Evolutionary conservation across 768 basidiomycete species (phyloP), one percentile per base, ranked within the genome.

Genomic region (Lepiota venenata): DNA sequence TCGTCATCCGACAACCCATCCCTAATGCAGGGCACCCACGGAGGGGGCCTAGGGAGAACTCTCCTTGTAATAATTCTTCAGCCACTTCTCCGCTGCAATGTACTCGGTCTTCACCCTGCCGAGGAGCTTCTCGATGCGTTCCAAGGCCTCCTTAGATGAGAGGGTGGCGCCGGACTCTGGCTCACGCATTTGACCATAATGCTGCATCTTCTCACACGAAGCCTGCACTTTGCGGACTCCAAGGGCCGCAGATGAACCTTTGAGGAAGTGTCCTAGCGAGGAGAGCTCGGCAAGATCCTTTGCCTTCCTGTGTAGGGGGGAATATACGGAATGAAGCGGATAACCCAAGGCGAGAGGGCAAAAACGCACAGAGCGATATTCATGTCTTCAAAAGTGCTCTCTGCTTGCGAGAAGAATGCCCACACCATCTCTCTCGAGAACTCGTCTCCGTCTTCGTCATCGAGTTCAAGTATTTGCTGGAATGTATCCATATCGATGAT

Each of bases 191-290:
- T 84, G 76, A 43, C 92, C 93, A 61, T 85, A 87, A 69, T 95
- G 83, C 71, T 98, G 95, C 63, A 98, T 94, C 70, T 81, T 80
- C 69, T 93, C 93, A 74, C 96, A 98, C 21, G 87, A 85, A 14
- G 73, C 78, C 66, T 92, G 88, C 49, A 99, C 94, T 58, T 82
- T 81, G 55, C 72, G 71, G 27, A 95, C 82, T 22, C 97, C 96
- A 42, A 99, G 79, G 2, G 95, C 92, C 25, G 95, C 95, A 11
- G 94, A 96, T 2, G 95, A 98, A 44, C 96, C 96, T 70, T 98
- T 99, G 65, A 98, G 84, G 72, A 91, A 99, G 71, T 99, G 96
- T 0, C 95, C 97, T 9, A 88, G 77, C 15, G 74, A 71, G 2
- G 90, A 87, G 15, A 99, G 81, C 52, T 79, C 66, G 9, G 63